These are phyloP conservation scores for Reutealis trisperma DNA, from an alignment of 345 rosid species.

Conservation along the genomic window DNA sequence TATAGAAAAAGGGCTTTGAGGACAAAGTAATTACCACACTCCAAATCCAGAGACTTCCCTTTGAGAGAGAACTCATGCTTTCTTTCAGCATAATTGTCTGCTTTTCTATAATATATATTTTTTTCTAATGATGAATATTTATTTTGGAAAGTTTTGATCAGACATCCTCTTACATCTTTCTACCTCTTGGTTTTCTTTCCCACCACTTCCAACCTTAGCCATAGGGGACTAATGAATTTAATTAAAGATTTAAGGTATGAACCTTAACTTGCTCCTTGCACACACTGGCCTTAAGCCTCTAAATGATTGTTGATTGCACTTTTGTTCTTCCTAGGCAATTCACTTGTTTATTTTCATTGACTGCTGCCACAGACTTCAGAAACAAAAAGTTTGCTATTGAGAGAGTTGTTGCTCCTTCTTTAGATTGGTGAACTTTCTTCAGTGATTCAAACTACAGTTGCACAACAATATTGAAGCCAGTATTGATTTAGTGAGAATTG, in stretches of 20 bases:
- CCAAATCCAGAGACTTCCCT: too few relatives aligned
- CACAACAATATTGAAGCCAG: not conserved
- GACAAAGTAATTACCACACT: not conserved
- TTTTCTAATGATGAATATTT: too few relatives aligned
- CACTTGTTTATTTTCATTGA: slow-evolving; percentile 3
- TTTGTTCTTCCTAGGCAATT: not conserved
- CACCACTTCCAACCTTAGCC: not conserved
- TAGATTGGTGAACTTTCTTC: not conserved
- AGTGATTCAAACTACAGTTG: not conserved
- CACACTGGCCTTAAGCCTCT: not conserved
- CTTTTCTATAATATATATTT: too few relatives aligned
- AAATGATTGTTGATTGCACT: not conserved
- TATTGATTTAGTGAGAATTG: not conserved
- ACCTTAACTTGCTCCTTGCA: too few relatives aligned
- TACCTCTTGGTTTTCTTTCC: not conserved
- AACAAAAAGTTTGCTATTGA: not conserved
- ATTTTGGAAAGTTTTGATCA: too few relatives aligned
- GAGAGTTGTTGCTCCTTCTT: not conserved
- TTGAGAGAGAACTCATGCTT: too few relatives aligned
- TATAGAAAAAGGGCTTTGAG: too few relatives aligned
- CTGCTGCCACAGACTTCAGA: not conserved
- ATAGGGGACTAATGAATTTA: not conserved
- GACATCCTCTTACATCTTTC: not conserved
- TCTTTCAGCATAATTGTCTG: too few relatives aligned
- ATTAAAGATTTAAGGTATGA: too few relatives aligned